Conservation (phyloP, 345 rosid genomes). For the Anastatica hierochuntica region DNA sequence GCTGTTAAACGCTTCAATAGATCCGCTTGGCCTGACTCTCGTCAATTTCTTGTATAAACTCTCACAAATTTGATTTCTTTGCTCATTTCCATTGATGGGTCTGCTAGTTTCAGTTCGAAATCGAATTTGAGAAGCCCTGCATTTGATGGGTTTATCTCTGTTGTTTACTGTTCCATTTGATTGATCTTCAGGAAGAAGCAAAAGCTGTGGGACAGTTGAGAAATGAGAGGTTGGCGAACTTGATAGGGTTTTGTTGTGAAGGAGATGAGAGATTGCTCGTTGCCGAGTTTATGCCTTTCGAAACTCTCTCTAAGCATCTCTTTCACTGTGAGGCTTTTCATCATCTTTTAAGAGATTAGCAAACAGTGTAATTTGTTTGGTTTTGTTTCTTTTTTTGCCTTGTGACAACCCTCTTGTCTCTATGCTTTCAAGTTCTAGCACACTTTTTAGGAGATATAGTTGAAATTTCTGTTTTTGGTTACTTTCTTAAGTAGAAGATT, state of each 20-base stretch:
- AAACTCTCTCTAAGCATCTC: conserved; percentile 83
- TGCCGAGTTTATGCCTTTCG: conserved; percentile 81
- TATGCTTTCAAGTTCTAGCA: background rate
- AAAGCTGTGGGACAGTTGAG: conserved; percentile 67
- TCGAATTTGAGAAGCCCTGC: background rate
- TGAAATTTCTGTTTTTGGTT: conserved; percentile 8
- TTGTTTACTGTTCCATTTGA: conserved; percentile 16
- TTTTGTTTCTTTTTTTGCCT: background rate
- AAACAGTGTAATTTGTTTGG: background rate
- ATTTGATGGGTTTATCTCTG: background rate
- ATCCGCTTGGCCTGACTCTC: conserved; percentile 79
- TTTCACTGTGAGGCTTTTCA: conserved; percentile 48
- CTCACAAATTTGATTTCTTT: conserved; percentile 4
- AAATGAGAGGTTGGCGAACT: conserved; percentile 55
- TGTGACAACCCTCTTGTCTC: background rate
- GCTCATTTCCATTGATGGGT: background rate
- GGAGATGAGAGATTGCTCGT: conserved; percentile 76
- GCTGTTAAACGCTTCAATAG: conserved; percentile 73
- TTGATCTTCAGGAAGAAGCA: conserved; percentile 56
- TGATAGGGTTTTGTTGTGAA: conserved; percentile 79
- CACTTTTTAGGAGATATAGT: background rate
- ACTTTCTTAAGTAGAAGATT: background rate
- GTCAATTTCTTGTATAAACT: conserved; percentile 58
- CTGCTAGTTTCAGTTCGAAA: background rate
- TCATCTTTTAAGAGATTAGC: background rate